Percentiles rank a stretch among this genome's conserved stretches.
Conservation (phyloP, 371 early-diverging fungal species). For the Syncephalastrum monosporum region DNA sequence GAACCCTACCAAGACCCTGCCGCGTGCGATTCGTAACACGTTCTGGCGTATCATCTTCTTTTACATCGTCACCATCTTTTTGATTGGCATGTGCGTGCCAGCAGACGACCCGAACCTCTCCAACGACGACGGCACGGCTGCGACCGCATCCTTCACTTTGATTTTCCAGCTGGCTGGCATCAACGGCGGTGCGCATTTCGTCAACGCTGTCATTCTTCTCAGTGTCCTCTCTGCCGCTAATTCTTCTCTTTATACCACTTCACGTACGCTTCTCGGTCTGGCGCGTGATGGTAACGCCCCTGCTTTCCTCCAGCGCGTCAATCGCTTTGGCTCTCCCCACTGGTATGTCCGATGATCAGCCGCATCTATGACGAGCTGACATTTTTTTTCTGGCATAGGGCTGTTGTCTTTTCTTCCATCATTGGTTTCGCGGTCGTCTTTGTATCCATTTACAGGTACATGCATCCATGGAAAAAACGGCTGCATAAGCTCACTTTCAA, state of each 20-base stretch:
- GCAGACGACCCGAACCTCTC: conserved; percentile 50
- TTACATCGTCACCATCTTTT: conserved; percentile 62
- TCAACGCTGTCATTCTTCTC: conserved; percentile 66
- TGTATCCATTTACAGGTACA: conserved; percentile 45
- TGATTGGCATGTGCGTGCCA: conserved; percentile 71
- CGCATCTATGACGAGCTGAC: not conserved
- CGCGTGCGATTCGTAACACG: conserved; percentile 68
- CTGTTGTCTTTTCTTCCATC: conserved; percentile 52
- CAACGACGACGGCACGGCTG: conserved; percentile 39
- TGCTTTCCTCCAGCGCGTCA: conserved; percentile 46
- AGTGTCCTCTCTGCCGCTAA: conserved; percentile 73
- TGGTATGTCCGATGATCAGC: conserved; percentile 8
- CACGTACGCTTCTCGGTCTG: conserved; percentile 66
- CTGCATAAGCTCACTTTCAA: not conserved
- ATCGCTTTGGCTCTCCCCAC: conserved; percentile 58
- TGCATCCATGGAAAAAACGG: not conserved
- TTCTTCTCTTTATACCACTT: conserved; percentile 68
- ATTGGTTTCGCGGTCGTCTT: conserved; percentile 60
- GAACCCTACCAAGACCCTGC: conserved; percentile 71
- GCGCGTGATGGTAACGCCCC: conserved; percentile 69
- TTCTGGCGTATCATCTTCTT: conserved; percentile 76
- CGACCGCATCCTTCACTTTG: conserved; percentile 68
- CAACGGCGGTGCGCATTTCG: conserved; percentile 59
- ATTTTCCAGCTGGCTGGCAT: conserved; percentile 68
- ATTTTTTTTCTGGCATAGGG: conserved; percentile 9